Conservation (phyloP, 495 filamentous ascomycete species). For the Penicillium arizonense region DNA sequence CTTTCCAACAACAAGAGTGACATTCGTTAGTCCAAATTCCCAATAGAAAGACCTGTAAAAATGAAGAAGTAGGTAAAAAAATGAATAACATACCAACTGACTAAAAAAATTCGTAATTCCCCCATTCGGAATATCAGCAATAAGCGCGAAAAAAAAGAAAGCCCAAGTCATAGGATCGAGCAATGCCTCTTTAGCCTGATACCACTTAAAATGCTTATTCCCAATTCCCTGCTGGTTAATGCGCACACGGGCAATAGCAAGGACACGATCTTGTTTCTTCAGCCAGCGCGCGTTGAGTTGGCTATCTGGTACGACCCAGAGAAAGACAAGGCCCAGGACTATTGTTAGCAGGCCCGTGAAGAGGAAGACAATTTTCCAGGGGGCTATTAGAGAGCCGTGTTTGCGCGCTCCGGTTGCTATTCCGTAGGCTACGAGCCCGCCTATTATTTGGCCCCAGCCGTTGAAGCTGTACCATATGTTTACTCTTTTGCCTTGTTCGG, state of each 20-base stretch:
- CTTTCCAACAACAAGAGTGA: constrained; percentile 6
- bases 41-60: too few species aligned
- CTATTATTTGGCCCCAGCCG: constrained; percentile 59
- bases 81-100: constrained; percentile 41
- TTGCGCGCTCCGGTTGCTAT: constrained; percentile 56
- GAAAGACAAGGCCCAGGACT: constrained; percentile 54
- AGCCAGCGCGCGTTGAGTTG: constrained; percentile 69
- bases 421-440: constrained; percentile 65
- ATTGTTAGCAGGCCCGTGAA: constrained; percentile 62
- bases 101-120: constrained; percentile 73
- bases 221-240: constrained; percentile 67
- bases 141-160: constrained; percentile 60
- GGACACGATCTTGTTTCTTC: constrained; percentile 56
- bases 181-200: constrained; percentile 60
- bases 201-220: constrained; percentile 65
- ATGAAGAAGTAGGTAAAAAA: too few species aligned
- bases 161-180: constrained; percentile 63
- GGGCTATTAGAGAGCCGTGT: constrained; percentile 52
- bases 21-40: too few species aligned
- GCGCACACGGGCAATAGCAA: constrained; percentile 60
- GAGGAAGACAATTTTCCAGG: constrained; percentile 71
- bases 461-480: constrained; percentile 67
- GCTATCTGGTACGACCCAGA: constrained; percentile 66
- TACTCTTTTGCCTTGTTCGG: constrained; percentile 56
- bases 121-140: constrained; percentile 64